Base-by-base conservation (phyloP, 805 yeast species). In the Wickerhamiella sergipiensis region DNA sequence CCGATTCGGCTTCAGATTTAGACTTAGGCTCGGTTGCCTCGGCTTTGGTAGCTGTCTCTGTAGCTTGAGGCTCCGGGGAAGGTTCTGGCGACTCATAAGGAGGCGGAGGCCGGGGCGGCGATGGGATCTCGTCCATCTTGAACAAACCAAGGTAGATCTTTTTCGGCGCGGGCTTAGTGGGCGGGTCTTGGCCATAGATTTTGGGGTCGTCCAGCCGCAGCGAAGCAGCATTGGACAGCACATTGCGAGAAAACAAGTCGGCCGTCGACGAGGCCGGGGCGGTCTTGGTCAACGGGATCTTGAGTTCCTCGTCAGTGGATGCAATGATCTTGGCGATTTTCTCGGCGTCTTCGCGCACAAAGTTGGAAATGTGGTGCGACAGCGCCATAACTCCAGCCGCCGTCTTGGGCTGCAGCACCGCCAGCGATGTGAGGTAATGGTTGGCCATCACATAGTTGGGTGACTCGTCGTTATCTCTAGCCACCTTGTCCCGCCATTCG, bases 391-490 rank as follows among this genome's bases (percentile, higher is more conserved):
- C 77, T 23, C 79, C 80, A 4, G 72, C 67, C 0, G 78, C 66
- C 50, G 78, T 81, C 0, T 75, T 72, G 3, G 96, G 94, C 8
- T 72, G 67, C 38, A 74, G 58, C 3, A 74, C 67, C 5, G 80
- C 80, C 44, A 92, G 64, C 0, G 81, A 73, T 0, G 81, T 80
- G 39, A 92, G 62, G 13, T 82, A 64, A 58, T 83, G 92, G 61
- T 86, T 88, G 5, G 95, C 78, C 90, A 89, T 82, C 15, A 92
- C 72, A 59, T 71, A 90, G 53, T 94, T 71, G 1, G 83, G 78
- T 1, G 95, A 84, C 67, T 92, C 98, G 64, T 92, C 98, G 46
- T 77, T 74, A 39, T 69, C 57, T 56, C 94, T 74, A 1, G 97
- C 97, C 36, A 75, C 61, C 1, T 53, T 48, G 63, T 92, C 97